Evolutionary conservation across 2,329 filamentous ascomycete genomes (phyloP).

Genomic region (Trichoderma cornu-damae): DNA sequence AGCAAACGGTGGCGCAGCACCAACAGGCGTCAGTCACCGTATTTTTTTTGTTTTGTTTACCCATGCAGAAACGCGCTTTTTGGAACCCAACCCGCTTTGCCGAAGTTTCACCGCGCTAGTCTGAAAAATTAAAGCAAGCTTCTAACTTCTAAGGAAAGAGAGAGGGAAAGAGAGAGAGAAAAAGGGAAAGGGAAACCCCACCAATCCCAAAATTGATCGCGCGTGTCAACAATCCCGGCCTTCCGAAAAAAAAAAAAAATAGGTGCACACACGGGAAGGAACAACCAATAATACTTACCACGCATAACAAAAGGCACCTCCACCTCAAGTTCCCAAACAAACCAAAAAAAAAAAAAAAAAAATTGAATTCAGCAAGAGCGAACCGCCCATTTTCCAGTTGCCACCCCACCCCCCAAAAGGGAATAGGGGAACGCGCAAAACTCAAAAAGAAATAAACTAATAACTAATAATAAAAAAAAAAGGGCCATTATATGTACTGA

Average conservation of each 20-base stretch:
- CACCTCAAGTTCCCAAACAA: neutral
- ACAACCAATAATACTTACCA: neutral
- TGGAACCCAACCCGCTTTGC: neutral
- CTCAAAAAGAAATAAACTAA: neutral
- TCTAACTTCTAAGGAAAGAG: too few species aligned
- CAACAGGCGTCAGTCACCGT: neutral
- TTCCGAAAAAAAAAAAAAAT: constrained; percentile 10
- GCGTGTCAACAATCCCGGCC: neutral
- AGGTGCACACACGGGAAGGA: neutral
- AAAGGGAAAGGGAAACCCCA: neutral
- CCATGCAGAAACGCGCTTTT: neutral
- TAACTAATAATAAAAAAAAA: too few species aligned
- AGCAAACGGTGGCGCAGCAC: neutral
- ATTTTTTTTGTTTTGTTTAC: constrained; percentile 4
- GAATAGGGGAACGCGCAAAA: constrained; percentile 15
- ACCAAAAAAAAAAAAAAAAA: too few species aligned
- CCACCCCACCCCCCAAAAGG: constrained; percentile 20
- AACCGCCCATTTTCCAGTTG: neutral
- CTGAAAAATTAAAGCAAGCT: neutral
- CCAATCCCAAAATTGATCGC: neutral
- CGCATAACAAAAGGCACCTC: constrained; percentile 8
- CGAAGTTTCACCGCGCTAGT: neutral
- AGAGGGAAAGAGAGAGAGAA: too few species aligned
- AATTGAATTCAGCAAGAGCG: constrained; percentile 14
- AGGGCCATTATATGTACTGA: too few species aligned